Percentiles rank a stretch among this genome's conserved stretches.
phyloP scores from a whole-genome alignment of 345 rosid genomes.

The Trapa incisa region DNA sequence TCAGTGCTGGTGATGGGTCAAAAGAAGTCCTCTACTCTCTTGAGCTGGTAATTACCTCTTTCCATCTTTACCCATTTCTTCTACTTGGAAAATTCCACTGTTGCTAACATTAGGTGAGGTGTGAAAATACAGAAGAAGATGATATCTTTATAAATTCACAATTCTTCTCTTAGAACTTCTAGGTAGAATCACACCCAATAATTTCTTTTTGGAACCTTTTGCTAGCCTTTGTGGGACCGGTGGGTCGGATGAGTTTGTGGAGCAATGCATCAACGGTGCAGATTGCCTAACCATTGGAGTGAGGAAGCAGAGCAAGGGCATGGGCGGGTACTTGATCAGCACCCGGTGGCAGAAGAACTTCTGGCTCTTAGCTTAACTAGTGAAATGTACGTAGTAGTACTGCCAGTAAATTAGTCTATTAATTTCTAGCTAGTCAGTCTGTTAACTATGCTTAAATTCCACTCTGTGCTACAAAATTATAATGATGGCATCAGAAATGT shows the following conservation, averaged over 20 bases:
- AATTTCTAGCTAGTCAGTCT: neutral
- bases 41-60: constrained; percentile 33
- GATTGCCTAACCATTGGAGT: constrained; percentile 89
- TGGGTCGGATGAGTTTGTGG: constrained; percentile 63
- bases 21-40: constrained; percentile 46
- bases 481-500: too few species aligned
- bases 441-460: neutral
- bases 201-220: neutral
- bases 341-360: constrained; percentile 88
- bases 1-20: constrained; percentile 84
- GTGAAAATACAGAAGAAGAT: too few species aligned
- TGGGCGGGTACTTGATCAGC: constrained; percentile 77
- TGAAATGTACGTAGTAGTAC: neutral
- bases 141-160: too few species aligned
- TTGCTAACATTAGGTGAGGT: too few species aligned
- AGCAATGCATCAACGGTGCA: constrained; percentile 58
- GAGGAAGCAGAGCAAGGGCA: constrained; percentile 73
- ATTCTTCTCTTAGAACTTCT: too few species aligned
- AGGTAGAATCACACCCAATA: neutral
- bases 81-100: too few species aligned
- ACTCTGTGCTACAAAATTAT: too few species aligned
- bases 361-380: constrained; percentile 77
- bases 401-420: neutral
- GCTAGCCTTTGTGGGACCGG: constrained; percentile 64
- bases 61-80: neutral